Base-by-base conservation (phyloP, 495 filamentous ascomycete genomes). In the Aspergillus hancockii region DNA sequence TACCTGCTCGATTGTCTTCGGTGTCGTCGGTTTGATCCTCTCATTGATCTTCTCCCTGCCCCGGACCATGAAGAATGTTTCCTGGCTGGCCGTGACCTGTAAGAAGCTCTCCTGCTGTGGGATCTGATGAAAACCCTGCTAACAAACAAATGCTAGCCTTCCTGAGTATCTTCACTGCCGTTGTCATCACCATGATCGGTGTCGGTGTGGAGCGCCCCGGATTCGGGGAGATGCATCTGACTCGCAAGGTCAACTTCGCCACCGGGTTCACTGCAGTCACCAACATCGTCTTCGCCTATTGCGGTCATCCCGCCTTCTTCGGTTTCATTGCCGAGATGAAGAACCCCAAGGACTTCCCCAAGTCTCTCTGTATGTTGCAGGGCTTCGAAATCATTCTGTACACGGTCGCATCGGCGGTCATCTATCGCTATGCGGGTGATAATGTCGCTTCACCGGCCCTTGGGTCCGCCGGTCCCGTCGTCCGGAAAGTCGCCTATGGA, bases 251-350 rank as follows among this genome's bases (percentile, higher is more conserved):
- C 16, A 63, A 64, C 49, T 60, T 74, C n/a, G 65, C 61, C 55
- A 63, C 60, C 16, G 70, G 68, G 5, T 72, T 74, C 49, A 68
- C 64, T 21, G 67, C 74, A 3, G 67, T 71, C 4, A 66, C 70
- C 16, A 74, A 75, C 43, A 74, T 77, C 22, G 69, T 71, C 43
- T 77, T 75, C 53, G 70, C 77, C 18, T 77, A 73, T 66, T 71
- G 84, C 75, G 72, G 87, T 60, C 80, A 89, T 73, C 74, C 87
- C 64, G 81, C 87, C 62, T 87, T 90, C 73, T 89, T 92, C 75
- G 81, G 77, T 57, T 88, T 92, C 69, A 88, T 90, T 60, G 81
- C 86, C 49, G 90, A 93, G 68, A 85, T 93, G 80, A 81, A 85
- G 59, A 80, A 85, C 0, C 88, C 88, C 0, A 63, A 68, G 18